Evolutionary conservation across 2,329 filamentous ascomycete genomes (phyloP).

Genomic region (Beauveria caledonica): DNA sequence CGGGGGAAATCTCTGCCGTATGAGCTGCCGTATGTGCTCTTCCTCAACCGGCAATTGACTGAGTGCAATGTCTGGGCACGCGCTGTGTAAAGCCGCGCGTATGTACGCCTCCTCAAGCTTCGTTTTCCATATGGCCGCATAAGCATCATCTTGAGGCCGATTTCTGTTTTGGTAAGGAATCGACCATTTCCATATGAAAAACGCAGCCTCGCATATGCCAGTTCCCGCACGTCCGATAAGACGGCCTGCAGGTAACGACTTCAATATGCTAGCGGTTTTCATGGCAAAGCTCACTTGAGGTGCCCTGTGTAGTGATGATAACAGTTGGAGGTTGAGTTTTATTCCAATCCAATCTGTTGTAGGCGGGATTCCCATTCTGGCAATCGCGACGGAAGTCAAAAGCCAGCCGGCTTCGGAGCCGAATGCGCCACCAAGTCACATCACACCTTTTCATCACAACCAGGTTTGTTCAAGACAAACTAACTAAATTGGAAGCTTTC

Average conservation of each 20-base stretch:
- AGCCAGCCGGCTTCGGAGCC: not conserved
- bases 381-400: not conserved
- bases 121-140: conserved; percentile 10
- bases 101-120: not conserved
- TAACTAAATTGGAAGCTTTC: too few species aligned
- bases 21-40: conserved; percentile 7
- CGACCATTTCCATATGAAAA: conserved; percentile 15
- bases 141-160: conserved; percentile 13
- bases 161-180: conserved; percentile 15
- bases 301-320: too few species aligned
- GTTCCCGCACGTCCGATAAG: too few species aligned
- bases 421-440: not conserved
- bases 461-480: too few species aligned
- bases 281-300: not conserved
- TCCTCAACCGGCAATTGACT: conserved; percentile 10
- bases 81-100: not conserved
- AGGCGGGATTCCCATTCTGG: not conserved
- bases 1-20: conserved; percentile 5
- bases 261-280: not conserved
- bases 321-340: too few species aligned
- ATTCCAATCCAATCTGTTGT: too few species aligned
- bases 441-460: too few species aligned
- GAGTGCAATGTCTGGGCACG: conserved; percentile 9
- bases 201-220: not conserved
- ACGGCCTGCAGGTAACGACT: too few species aligned